Conservation (phyloP, 192 early-diverging fungal species). For the Anaeromyces robustus region DNA sequence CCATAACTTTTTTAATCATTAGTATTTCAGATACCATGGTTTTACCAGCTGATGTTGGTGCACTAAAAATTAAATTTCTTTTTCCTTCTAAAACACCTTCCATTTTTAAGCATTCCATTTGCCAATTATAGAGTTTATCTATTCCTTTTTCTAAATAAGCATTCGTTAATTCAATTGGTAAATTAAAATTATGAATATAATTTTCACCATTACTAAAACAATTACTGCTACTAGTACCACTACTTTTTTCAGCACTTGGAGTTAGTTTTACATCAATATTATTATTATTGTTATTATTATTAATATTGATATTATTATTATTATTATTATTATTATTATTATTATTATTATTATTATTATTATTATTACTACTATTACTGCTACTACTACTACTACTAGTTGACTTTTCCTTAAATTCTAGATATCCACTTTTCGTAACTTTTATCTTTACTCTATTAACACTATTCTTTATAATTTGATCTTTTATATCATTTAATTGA, state of each 20-base stretch:
- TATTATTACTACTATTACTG: too few relatives aligned
- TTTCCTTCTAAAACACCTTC: constrained; percentile 12
- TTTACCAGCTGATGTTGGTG: constrained; percentile 20
- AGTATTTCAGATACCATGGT: constrained; percentile 16
- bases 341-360: too few relatives aligned
- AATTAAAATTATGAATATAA: not conserved
- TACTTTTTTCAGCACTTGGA: not conserved
- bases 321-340: too few relatives aligned
- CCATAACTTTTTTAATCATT: constrained; percentile 17
- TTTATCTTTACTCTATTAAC: not conserved
- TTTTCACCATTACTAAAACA: too few relatives aligned
- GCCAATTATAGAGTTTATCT: constrained; percentile 11
- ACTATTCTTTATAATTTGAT: not conserved
- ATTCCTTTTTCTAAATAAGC: not conserved
- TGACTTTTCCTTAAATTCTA: not conserved
- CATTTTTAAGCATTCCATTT: constrained; percentile 12
- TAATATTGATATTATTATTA: too few relatives aligned
- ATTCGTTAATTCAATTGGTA: not conserved
- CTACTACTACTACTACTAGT: not conserved
- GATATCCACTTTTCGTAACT: not conserved
- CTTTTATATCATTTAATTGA: not conserved
- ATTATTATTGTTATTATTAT: too few relatives aligned
- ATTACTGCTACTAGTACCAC: too few relatives aligned
- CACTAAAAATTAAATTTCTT: constrained; percentile 13
- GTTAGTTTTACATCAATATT: not conserved